Evolutionary conservation across 163 green algal species (phyloP).

Genomic region (Volvox carteri): DNA sequence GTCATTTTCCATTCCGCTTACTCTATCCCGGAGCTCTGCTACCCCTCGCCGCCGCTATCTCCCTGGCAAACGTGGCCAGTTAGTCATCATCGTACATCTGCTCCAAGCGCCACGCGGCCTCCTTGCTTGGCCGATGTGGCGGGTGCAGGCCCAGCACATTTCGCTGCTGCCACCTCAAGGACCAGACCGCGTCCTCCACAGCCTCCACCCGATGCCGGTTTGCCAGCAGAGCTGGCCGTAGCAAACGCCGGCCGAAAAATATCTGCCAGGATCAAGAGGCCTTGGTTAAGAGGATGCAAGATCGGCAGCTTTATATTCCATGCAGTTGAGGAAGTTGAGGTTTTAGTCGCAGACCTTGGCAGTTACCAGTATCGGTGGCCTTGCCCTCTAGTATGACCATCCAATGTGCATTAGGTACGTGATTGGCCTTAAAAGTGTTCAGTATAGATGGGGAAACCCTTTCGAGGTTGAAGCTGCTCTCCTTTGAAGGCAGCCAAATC

Average conservation of each 20-base stretch:
- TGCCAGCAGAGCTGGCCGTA: constrained; percentile 19
- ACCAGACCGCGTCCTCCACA: constrained; percentile 63
- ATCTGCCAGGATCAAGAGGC: constrained; percentile 11
- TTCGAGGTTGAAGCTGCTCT: no score
- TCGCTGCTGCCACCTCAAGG: constrained; percentile 58
- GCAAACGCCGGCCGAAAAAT: constrained; percentile 27
- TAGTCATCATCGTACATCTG: constrained; percentile 73
- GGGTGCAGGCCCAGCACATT: constrained; percentile 62
- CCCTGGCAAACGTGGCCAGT: neutral
- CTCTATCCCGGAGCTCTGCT: no score
- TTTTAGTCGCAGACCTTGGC: neutral
- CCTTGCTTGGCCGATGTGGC: constrained; percentile 60
- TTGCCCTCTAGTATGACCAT: no score
- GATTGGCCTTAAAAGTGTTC: no score
- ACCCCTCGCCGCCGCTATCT: neutral
- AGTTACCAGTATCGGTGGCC: neutral
- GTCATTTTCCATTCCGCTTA: no score
- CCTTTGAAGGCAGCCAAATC: no score
- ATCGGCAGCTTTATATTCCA: neutral
- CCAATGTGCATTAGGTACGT: no score
- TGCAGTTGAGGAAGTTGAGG: neutral
- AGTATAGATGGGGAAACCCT: no score
- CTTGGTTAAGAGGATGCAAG: neutral
- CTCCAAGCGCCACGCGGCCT: constrained; percentile 70
- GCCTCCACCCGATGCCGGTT: constrained; percentile 7